Conservation (phyloP, 2,329 filamentous ascomycete genomes). For the Aspergillus ibericus region DNA sequence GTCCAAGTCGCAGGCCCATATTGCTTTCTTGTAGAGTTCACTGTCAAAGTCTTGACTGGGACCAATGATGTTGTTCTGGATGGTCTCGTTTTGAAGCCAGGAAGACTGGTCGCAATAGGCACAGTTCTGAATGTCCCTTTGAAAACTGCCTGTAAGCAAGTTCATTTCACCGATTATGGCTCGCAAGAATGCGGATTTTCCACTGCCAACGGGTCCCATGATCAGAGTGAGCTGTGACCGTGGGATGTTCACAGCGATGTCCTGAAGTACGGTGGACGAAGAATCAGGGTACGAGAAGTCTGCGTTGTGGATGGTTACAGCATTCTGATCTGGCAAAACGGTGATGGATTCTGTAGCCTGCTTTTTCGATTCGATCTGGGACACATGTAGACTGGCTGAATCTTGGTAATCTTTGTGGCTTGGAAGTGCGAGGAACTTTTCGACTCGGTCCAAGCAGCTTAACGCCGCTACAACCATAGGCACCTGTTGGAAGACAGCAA, state of each 20-base stretch:
- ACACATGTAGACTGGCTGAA: neutral
- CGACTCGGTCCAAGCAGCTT: neutral
- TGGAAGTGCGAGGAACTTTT: neutral
- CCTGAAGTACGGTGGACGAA: neutral
- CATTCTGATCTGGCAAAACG: neutral
- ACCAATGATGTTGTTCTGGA: conserved; percentile 26
- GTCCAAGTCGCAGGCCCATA: neutral
- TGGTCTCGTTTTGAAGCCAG: conserved; percentile 14
- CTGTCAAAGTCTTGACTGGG: conserved; percentile 11
- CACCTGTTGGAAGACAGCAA: neutral
- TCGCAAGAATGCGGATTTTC: conserved; percentile 18
- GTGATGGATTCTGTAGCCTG: neutral
- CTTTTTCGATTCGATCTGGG: neutral
- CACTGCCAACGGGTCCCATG: conserved; percentile 27
- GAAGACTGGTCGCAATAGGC: conserved; percentile 16
- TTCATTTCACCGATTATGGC: conserved; percentile 19
- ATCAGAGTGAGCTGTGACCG: conserved; percentile 20
- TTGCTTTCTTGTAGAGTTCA: conserved; percentile 26
- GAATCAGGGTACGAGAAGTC: neutral
- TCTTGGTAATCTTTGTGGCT: neutral
- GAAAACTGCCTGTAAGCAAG: conserved; percentile 5
- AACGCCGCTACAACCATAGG: neutral
- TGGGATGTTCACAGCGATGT: neutral
- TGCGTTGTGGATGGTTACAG: neutral
- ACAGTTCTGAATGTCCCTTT: neutral